Base-by-base conservation (phyloP, 1,284 basidiomycete species). In the Cutaneotrichosporon spelunceum region DNA sequence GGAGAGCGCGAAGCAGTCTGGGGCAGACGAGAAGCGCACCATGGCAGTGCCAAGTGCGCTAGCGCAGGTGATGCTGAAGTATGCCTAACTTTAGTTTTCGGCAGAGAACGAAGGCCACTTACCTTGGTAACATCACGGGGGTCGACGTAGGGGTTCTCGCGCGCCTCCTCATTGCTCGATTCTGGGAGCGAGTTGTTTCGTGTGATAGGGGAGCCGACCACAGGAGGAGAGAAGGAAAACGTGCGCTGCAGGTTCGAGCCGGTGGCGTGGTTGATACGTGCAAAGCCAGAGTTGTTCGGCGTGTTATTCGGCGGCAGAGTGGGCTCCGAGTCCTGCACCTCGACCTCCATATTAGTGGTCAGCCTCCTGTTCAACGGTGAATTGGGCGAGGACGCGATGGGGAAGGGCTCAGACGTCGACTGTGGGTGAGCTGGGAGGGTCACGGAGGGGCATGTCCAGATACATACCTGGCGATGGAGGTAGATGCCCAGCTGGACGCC, bases 401-500 rank as follows among this genome's bases (percentile, higher is more conserved):
- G 30, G 74, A 77, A 33, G 74, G 79, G 66, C 5, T 79, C 75
- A 84, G 83, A 65, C 89, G 90, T 45, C n/a, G 59, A 62, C 61
- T 65, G 57, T 19, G 16, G 7, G 58, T 54, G n/a, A 56, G 58
- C 27, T 42, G 23, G 4, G 19, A n/a, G n/a, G n/a, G 3, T 1
- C 3, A 29, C 14, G 13, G 30, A 13, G 16, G 6, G 7, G 14
- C 6, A 14, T 14, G 14, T 29, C 23, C 8, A 26, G 34, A 11
- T 27, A 60, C 61, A 7, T 14, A 64, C 61, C 76, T 94, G 91
- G 11, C 93, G 84, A 72, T 94, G 91, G 3, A 97, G 83, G 71
- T 96, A 97, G 54, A 96, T 86, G 1, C 93, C 93, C 0, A 96
- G 82, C 74, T 96, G 92, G 69, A 70, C 84, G 82, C 76, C 84